Evolutionary conservation across 495 filamentous ascomycete genomes (phyloP).

Genomic region (Talaromyces wortmannii): DNA sequence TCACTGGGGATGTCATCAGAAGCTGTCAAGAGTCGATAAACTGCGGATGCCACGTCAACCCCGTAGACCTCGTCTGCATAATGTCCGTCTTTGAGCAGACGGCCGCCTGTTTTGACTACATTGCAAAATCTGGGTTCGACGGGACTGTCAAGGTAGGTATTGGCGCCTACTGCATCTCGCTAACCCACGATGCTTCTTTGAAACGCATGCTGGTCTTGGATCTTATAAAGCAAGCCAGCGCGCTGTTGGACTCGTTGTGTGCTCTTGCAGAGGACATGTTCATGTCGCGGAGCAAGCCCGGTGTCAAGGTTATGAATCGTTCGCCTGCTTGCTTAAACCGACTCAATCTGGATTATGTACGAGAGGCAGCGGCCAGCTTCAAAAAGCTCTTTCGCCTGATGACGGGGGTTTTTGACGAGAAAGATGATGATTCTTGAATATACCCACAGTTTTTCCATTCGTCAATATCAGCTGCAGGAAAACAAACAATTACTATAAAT

Average conservation of each 20-base stretch:
- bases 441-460: too few relatives aligned
- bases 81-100: constrained; percentile 9
- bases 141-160: constrained; percentile 5
- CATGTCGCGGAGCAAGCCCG: too few relatives aligned
- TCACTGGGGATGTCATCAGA: constrained; percentile 5
- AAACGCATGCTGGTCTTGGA: constrained; percentile 5
- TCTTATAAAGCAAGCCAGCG: constrained; percentile 3
- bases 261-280: not conserved
- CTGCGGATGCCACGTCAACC: constrained; percentile 2
- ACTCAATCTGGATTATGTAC: too few relatives aligned
- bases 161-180: constrained; percentile 5
- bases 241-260: constrained; percentile 1
- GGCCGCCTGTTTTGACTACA: constrained; percentile 7
- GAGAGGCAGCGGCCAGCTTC: too few relatives aligned
- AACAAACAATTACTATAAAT: too few relatives aligned
- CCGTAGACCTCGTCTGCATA: constrained; percentile 7
- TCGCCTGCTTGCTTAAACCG: too few relatives aligned
- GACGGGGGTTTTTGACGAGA: too few relatives aligned
- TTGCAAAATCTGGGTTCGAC: constrained; percentile 6
- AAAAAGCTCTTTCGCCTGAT: too few relatives aligned
- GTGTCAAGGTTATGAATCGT: too few relatives aligned
- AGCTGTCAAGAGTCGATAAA: constrained; percentile 4
- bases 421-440: too few relatives aligned
- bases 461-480: too few relatives aligned
- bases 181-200: constrained; percentile 4